Percentiles rank a stretch among this genome's conserved stretches.
These are phyloP conservation scores for Rhizopogon vulgaris DNA, from an alignment of 768 basidiomycete species.

Conservation along the genomic window DNA sequence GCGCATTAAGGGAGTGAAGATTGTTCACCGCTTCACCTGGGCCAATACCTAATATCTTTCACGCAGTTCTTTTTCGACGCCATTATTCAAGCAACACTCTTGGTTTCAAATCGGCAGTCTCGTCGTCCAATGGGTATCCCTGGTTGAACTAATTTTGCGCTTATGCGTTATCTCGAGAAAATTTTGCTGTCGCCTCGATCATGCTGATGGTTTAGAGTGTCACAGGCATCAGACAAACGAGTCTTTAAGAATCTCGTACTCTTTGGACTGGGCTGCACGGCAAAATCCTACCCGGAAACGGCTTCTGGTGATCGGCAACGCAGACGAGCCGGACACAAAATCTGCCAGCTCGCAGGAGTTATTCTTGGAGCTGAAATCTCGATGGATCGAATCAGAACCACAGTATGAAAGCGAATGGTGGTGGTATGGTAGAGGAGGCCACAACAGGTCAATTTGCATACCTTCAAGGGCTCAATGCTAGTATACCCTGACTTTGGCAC, in stretches of 20 bases:
- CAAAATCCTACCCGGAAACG: constrained; percentile 24
- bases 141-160: constrained; percentile 62
- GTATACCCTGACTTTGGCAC: constrained; percentile 36
- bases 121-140: constrained; percentile 57
- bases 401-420: constrained; percentile 15
- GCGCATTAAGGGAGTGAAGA: constrained; percentile 59
- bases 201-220: constrained; percentile 5
- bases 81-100: constrained; percentile 52
- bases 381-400: constrained; percentile 29
- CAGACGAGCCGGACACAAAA: constrained; percentile 37
- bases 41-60: constrained; percentile 45
- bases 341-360: constrained; percentile 29
- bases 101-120: constrained; percentile 52
- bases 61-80: constrained; percentile 62
- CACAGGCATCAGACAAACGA: constrained; percentile 7
- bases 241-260: constrained; percentile 12
- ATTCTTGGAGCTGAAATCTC: constrained; percentile 29
- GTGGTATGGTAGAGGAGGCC: constrained; percentile 26
- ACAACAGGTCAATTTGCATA: constrained; percentile 17
- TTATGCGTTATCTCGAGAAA: constrained; percentile 47
- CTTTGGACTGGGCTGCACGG: constrained; percentile 23
- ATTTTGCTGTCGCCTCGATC: constrained; percentile 13
- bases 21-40: constrained; percentile 40
- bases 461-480: constrained; percentile 28
- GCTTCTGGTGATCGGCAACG: constrained; percentile 41